A percentile compares a stretch with the other conserved stretches of the same genome.
Evolutionary conservation across 495 filamentous ascomycete species (phyloP).

Genomic region (Annulohypoxylon stygium): DNA sequence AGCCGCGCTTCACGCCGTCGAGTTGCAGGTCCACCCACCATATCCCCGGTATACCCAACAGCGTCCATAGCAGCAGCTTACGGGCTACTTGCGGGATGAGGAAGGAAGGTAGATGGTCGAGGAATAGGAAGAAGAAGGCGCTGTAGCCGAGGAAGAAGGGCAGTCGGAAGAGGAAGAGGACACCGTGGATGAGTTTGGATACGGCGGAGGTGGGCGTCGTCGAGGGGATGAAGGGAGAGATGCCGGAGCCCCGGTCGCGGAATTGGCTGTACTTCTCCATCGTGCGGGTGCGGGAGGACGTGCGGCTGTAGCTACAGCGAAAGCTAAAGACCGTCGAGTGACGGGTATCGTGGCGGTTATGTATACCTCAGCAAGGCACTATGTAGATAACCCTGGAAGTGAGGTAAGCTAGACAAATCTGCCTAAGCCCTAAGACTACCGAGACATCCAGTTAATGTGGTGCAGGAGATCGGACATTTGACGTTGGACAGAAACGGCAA

Average conservation of each 20-base stretch:
- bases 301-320: background rate
- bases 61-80: constrained; percentile 87
- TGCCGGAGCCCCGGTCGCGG: constrained; percentile 95
- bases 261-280: constrained; percentile 99
- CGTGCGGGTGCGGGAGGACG: constrained; percentile 3
- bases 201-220: constrained; percentile 70
- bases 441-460: constrained; percentile 34
- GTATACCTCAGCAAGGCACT: background rate
- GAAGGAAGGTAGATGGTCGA: constrained; percentile 80
- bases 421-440: constrained; percentile 22
- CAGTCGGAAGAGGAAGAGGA: constrained; percentile 84
- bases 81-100: constrained; percentile 77
- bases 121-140: constrained; percentile 78
- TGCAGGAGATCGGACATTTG: background rate
- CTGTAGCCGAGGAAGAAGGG: constrained; percentile 79
- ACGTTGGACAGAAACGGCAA: constrained; percentile 13
- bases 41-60: constrained; percentile 87
- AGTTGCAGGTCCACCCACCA: constrained; percentile 99
- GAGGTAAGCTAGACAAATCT: constrained; percentile 13
- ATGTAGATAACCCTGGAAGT: background rate
- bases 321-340: background rate
- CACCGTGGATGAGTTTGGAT: constrained; percentile 71
- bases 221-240: constrained; percentile 93
- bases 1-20: constrained; percentile 92
- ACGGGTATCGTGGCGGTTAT: background rate